A percentile compares a stretch with the other conserved stretches of the same genome.
phyloP scores from a whole-genome alignment of 768 basidiomycete genomes.

The Tulasnella sp. region DNA sequence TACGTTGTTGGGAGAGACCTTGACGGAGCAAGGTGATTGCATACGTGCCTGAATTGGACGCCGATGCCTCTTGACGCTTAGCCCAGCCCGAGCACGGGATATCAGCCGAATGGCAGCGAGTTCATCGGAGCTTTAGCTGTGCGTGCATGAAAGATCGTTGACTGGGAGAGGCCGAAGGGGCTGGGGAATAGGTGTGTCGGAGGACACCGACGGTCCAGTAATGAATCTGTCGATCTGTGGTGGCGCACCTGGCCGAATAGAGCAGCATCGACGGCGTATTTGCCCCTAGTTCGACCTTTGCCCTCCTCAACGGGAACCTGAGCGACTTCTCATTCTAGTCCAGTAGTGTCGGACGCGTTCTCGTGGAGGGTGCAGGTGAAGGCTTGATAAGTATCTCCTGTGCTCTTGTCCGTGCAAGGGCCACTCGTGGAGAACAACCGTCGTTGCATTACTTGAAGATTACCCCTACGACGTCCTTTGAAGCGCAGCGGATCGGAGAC shows the following conservation, averaged over 20 bases:
- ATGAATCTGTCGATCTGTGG: too few species aligned
- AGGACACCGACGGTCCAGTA: too few species aligned
- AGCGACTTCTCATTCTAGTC: not conserved
- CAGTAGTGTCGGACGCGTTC: not conserved
- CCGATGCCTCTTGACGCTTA: too few species aligned
- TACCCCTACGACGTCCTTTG: not conserved
- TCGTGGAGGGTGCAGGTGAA: too few species aligned
- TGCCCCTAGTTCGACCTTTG: constrained; percentile 33
- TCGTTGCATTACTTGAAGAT: constrained; percentile 5
- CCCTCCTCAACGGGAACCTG: constrained; percentile 25
- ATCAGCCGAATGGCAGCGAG: too few species aligned
- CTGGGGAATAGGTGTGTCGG: too few species aligned
- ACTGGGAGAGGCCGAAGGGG: too few species aligned
- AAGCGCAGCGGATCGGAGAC: not conserved
- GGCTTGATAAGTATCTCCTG: constrained; percentile 5
- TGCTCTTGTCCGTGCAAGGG: constrained; percentile 32
- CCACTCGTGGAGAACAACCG: constrained; percentile 32
- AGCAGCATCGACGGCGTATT: constrained; percentile 36
- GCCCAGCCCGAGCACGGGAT: not conserved
- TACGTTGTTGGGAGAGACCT: too few species aligned
- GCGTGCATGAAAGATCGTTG: not conserved
- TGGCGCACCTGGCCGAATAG: not conserved
- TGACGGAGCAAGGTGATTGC: too few species aligned
- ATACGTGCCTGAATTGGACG: too few species aligned
- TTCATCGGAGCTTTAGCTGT: too few species aligned